Evolutionary conservation across 768 basidiomycete genomes (phyloP), one percentile per base, ranked within the genome.

Genomic region (Pleurotus djamor): DNA sequence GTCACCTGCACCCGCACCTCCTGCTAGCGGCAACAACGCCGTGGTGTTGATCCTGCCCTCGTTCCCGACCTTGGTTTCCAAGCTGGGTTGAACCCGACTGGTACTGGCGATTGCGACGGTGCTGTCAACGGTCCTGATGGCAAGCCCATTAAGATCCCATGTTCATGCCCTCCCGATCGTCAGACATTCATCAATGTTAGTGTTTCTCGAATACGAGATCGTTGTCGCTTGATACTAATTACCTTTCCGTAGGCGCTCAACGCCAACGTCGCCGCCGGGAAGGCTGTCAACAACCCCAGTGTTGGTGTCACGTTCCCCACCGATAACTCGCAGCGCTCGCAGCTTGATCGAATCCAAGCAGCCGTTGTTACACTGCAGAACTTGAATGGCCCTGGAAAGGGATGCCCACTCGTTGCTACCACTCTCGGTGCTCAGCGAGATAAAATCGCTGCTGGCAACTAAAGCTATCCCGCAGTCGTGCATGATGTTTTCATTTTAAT

Each of bases 61-160:
- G 80, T 87, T 8, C 88, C 88, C 0, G 68, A 80, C 4, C 82
- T 90, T 44, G 88, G 87, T 28, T 76, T 78, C 64, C 60, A 69
- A 13, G 67, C 85, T 32, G 85, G 84, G 44, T 63, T 82, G 17
- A 88, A 89, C 67, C 88, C 88, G 13, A 84, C 84, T 32, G 77
- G 88, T 13, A 85, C 84, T 5, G 88, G 86, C n/a, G 82, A 89
- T 66, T 91, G 89, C 60, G 86, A 88, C 64, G 89, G 88, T 9
- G 72, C 77, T 47, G 79, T 75, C 21, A 84, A 82, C 14, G 74
- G 78, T 4, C 72, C 72, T 13, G 60, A 76, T 56, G 87, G 86
- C 5, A 71, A 81, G 50, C 76, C 82, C 8, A 77, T 89, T 66
- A 80, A 82, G 65, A 76, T 91, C 32, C 89, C 89, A 14, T 90